phyloP scores from a whole-genome alignment of 768 basidiomycete species.

The Suillus cothurnatus region DNA sequence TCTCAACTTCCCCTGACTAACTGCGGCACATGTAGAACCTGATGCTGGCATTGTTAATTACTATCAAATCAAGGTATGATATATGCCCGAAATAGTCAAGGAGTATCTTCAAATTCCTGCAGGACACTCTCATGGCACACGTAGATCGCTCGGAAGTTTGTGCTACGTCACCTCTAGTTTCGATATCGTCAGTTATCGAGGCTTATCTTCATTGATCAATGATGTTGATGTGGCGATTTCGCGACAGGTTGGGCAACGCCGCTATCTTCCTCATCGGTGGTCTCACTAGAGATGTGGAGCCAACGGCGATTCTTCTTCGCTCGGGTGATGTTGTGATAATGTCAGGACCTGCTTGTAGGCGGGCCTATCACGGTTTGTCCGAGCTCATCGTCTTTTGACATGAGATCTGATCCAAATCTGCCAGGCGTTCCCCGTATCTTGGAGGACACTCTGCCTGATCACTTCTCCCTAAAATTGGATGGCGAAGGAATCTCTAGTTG shows the following conservation, averaged over 20 bases:
- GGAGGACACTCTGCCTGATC: conserved; percentile 72
- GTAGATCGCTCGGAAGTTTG: conserved; percentile 97
- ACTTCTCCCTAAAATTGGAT: conserved; percentile 41
- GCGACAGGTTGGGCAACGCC: conserved; percentile 78
- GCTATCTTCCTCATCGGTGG: conserved; percentile 91
- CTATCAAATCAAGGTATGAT: conserved; percentile 71
- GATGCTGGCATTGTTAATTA: conserved; percentile 98
- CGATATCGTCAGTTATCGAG: conserved; percentile 72
- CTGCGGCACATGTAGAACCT: conserved; percentile 56
- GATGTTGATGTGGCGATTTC: not conserved
- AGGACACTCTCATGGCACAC: conserved; percentile 95
- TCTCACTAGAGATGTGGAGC: conserved; percentile 71
- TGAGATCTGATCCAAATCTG: not conserved
- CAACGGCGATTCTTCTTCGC: conserved; percentile 81
- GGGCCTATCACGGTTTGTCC: conserved; percentile 88
- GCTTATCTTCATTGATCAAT: not conserved
- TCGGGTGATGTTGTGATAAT: conserved; percentile 94
- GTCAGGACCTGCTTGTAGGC: conserved; percentile 82
- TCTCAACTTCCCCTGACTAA: conserved; percentile 1
- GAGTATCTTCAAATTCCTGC: conserved; percentile 4
- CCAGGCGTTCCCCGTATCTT: conserved; percentile 87
- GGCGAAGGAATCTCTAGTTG: conserved; percentile 45
- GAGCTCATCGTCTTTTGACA: not conserved
- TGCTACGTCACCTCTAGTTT: conserved; percentile 88
- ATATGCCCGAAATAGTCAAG: not conserved